These are phyloP conservation scores for Suillus brevipes DNA, from an alignment of 768 basidiomycete species.

Conservation along the genomic window DNA sequence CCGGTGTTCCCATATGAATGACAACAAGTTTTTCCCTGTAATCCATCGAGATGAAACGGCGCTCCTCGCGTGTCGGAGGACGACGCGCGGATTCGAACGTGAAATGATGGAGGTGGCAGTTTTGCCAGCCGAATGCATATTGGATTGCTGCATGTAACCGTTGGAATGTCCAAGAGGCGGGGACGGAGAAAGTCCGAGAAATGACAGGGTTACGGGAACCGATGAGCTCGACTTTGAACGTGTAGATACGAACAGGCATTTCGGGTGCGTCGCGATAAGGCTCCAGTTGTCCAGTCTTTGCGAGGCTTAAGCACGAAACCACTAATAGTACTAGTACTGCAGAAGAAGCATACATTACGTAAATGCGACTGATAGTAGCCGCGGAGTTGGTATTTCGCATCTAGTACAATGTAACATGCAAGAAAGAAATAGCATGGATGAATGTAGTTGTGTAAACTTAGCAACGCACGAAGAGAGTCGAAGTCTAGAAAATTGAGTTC, in stretches of 20 bases:
- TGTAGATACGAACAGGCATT: constrained; percentile 16
- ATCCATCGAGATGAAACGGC: constrained; percentile 6
- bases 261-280: neutral
- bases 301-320: neutral
- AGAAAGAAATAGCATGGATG: neutral
- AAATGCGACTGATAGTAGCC: neutral
- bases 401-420: neutral
- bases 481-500: constrained; percentile 45
- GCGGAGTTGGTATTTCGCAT: neutral
- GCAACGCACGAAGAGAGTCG: neutral
- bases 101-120: constrained; percentile 21
- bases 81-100: constrained; percentile 10
- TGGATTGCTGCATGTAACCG: constrained; percentile 22
- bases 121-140: constrained; percentile 20
- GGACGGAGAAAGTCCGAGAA: constrained; percentile 21
- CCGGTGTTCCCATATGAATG: constrained; percentile 6
- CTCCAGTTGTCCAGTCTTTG: neutral
- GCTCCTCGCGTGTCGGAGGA: neutral
- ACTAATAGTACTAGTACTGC: too few species aligned
- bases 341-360: neutral
- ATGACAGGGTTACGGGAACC: constrained; percentile 21
- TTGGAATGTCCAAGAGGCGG: constrained; percentile 20
- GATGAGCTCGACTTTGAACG: constrained; percentile 19
- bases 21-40: neutral
- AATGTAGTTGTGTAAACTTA: neutral